Conservation (phyloP, 2,329 filamentous ascomycete species). For the Fusarium sp. region DNA sequence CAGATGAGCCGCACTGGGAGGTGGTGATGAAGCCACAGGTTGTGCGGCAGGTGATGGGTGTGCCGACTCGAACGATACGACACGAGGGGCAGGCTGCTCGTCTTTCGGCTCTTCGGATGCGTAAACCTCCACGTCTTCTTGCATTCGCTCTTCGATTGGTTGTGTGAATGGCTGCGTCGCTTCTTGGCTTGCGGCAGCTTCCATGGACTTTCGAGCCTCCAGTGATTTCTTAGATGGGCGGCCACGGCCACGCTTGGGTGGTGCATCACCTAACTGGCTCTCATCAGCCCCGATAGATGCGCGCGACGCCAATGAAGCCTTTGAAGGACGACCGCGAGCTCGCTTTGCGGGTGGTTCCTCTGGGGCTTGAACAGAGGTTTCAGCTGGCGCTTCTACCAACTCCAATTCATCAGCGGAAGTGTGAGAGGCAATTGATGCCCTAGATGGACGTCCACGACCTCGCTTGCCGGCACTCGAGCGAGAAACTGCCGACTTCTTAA, state of each 20-base stretch:
- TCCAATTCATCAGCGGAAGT: constrained; percentile 48
- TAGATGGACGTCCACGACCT: constrained; percentile 51
- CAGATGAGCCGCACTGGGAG: constrained; percentile 34
- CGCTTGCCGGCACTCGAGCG: constrained; percentile 44
- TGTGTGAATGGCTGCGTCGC: constrained; percentile 31
- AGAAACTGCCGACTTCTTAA: constrained; percentile 54
- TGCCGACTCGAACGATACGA: constrained; percentile 42
- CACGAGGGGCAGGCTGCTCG: constrained; percentile 27
- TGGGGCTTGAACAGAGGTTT: constrained; percentile 23
- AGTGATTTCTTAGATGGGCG: constrained; percentile 53
- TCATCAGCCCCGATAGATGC: constrained; percentile 43
- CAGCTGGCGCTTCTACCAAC: constrained; percentile 37
- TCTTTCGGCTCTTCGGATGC: constrained; percentile 31
- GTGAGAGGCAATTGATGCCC: constrained; percentile 51
- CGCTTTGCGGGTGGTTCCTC: constrained; percentile 48
- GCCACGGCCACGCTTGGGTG: constrained; percentile 51
- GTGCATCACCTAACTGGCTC: constrained; percentile 42
- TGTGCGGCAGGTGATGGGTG: constrained; percentile 30
- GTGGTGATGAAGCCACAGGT: constrained; percentile 40
- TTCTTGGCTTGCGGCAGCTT: constrained; percentile 36
- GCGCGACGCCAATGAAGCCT: constrained; percentile 50
- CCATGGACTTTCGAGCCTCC: constrained; percentile 45
- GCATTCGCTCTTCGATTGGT: constrained; percentile 35
- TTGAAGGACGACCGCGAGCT: constrained; percentile 53
- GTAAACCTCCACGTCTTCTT: constrained; percentile 36